Conservation (phyloP, 805 yeast genomes). For the Scheffersomyces lignosus region DNA sequence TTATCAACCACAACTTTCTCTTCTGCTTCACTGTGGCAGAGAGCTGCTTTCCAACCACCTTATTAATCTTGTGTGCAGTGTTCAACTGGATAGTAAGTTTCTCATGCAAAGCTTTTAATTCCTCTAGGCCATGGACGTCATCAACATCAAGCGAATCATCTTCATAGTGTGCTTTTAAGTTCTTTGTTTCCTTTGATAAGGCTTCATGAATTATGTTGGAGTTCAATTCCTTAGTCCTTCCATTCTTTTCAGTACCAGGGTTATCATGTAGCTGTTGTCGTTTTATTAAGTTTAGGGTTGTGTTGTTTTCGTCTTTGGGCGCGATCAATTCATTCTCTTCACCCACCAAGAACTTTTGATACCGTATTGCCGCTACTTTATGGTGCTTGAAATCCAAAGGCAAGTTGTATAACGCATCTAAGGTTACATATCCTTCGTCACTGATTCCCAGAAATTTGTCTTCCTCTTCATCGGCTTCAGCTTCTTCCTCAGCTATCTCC, state of each 20-base stretch:
- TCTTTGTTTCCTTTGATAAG: slow-evolving; percentile 7
- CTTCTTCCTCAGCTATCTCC: not conserved
- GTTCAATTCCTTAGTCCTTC: slow-evolving; percentile 1
- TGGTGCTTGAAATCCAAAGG: slow-evolving; percentile 35
- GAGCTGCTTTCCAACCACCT: slow-evolving; percentile 33
- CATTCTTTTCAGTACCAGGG: slow-evolving; percentile 2
- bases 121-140: slow-evolving; percentile 13
- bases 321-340: slow-evolving; percentile 12
- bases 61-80: slow-evolving; percentile 40
- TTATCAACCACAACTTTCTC: slow-evolving; percentile 40
- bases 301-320: slow-evolving; percentile 1
- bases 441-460: slow-evolving; percentile 2
- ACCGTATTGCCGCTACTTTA: slow-evolving; percentile 33
- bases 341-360: slow-evolving; percentile 19
- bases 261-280: slow-evolving; percentile 6
- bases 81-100: slow-evolving; percentile 30
- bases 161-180: slow-evolving; percentile 1
- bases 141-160: slow-evolving; percentile 8
- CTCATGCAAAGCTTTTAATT: slow-evolving; percentile 22
- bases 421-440: slow-evolving; percentile 7
- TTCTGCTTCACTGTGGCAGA: slow-evolving; percentile 24
- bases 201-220: slow-evolving; percentile 6
- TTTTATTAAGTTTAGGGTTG: slow-evolving; percentile 6
- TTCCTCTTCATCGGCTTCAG: slow-evolving; percentile 1
- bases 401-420: slow-evolving; percentile 19